phyloP scores from a whole-genome alignment of 129 eudicot species.

The Ambrosia trifida region DNA sequence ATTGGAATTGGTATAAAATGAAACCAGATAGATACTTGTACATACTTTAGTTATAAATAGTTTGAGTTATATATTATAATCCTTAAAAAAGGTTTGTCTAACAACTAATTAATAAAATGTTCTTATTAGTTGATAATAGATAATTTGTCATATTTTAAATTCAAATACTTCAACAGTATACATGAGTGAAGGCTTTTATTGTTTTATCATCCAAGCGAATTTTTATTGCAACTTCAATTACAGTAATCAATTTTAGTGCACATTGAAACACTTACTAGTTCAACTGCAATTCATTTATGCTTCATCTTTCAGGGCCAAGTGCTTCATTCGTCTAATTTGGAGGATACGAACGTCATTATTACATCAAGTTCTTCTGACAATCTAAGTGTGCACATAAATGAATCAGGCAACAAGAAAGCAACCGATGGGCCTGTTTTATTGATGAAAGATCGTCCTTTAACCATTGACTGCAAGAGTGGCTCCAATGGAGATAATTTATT shows the following conservation, averaged over 20 bases:
- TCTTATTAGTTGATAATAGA: neutral
- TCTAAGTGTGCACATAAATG: slow-evolving; percentile 44
- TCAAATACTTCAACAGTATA: neutral
- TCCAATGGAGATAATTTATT: slow-evolving; percentile 37
- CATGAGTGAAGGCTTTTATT: neutral
- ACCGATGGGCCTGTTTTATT: slow-evolving; percentile 40
- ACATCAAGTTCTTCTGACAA: slow-evolving; percentile 44
- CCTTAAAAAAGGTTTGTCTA: too few relatives aligned
- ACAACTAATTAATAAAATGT: too few relatives aligned
- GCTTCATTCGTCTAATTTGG: slow-evolving; percentile 31
- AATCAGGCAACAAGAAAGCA: slow-evolving; percentile 25
- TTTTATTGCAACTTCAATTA: neutral
- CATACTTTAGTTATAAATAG: neutral
- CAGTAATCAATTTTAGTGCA: neutral
- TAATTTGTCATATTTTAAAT: neutral
- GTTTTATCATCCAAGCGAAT: neutral
- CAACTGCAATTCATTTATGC: neutral
- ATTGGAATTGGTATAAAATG: neutral
- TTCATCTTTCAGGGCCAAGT: slow-evolving; percentile 39
- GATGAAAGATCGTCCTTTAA: slow-evolving; percentile 51
- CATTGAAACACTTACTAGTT: neutral
- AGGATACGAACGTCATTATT: slow-evolving; percentile 38
- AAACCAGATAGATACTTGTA: neutral
- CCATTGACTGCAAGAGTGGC: slow-evolving; percentile 48
- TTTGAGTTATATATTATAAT: neutral